Conservation (phyloP, 2,329 filamentous ascomycete species). For the Fusarium torreyae region DNA sequence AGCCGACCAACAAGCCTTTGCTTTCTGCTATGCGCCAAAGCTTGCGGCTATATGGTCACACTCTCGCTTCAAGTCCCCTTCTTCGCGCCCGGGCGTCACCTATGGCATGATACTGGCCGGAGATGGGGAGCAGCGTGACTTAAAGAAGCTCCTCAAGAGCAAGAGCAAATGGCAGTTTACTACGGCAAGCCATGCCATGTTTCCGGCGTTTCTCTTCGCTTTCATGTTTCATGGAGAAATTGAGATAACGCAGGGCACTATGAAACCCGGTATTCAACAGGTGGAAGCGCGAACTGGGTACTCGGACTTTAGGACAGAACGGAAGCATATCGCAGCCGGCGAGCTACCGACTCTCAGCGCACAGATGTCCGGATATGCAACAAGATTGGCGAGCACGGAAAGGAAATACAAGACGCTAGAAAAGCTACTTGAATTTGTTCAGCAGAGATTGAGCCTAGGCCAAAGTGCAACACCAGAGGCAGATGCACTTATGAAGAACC, state of each 20-base stretch:
- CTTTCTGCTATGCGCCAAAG: constrained; percentile 58
- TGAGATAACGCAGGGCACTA: constrained; percentile 51
- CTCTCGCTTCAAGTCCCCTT: constrained; percentile 25
- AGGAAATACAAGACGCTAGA: constrained; percentile 56
- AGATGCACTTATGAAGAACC: constrained; percentile 45
- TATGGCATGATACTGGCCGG: constrained; percentile 53
- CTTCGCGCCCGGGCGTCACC: constrained; percentile 40
- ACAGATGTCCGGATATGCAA: constrained; percentile 54
- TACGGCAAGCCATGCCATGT: constrained; percentile 53
- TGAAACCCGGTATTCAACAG: constrained; percentile 53
- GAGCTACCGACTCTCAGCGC: constrained; percentile 53
- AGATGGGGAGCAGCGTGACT: constrained; percentile 42
- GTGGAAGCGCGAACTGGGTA: constrained; percentile 58
- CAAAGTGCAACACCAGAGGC: constrained; percentile 14
- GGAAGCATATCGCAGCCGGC: constrained; percentile 49
- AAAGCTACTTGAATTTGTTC: constrained; percentile 54
- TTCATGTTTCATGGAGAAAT: constrained; percentile 55
- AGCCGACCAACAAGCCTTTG: constrained; percentile 45
- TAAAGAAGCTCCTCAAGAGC: constrained; percentile 46
- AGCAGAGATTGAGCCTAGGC: constrained; percentile 5
- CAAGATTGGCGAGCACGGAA: constrained; percentile 56
- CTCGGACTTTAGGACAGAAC: constrained; percentile 52
- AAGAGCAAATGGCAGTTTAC: constrained; percentile 49
- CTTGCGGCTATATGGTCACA: constrained; percentile 58
- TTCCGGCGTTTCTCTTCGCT: constrained; percentile 54